phyloP scores from a whole-genome alignment of 257 asterid species.

The Solanum habrochaites region DNA sequence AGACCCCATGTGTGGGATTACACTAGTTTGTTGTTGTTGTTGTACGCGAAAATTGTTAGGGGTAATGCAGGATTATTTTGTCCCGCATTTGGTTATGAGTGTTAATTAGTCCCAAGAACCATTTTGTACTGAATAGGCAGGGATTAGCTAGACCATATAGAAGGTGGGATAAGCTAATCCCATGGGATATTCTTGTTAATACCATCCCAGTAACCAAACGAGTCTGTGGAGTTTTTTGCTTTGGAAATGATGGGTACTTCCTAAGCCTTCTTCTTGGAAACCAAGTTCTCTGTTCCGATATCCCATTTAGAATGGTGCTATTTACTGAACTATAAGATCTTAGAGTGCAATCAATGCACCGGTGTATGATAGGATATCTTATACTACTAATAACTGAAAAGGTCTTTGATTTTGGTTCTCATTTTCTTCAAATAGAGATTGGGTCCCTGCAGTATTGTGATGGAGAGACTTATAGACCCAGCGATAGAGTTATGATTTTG shows the following conservation, averaged over 20 bases:
- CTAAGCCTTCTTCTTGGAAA: background rate
- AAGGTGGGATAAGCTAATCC: background rate
- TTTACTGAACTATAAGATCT: background rate
- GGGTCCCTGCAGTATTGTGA: background rate
- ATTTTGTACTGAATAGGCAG: background rate
- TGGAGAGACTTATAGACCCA: no score
- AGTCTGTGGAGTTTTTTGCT: background rate
- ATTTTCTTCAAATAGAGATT: background rate
- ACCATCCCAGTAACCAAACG: background rate
- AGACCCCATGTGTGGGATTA: background rate
- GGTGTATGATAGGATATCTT: background rate
- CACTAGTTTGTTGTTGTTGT: background rate
- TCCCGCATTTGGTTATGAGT: background rate
- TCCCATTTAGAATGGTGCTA: background rate
- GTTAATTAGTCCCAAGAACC: background rate
- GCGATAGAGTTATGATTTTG: background rate
- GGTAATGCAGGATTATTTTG: background rate
- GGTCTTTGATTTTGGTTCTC: background rate
- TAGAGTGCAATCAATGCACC: background rate
- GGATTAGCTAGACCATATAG: background rate
- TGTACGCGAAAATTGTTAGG: background rate
- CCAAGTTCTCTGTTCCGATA: background rate
- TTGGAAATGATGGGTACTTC: background rate
- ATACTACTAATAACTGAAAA: background rate
- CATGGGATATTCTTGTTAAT: background rate